These are phyloP conservation scores for Pichia kudriavzevii DNA, from an alignment of 1,139 yeast genomes.

Conservation along the genomic window DNA sequence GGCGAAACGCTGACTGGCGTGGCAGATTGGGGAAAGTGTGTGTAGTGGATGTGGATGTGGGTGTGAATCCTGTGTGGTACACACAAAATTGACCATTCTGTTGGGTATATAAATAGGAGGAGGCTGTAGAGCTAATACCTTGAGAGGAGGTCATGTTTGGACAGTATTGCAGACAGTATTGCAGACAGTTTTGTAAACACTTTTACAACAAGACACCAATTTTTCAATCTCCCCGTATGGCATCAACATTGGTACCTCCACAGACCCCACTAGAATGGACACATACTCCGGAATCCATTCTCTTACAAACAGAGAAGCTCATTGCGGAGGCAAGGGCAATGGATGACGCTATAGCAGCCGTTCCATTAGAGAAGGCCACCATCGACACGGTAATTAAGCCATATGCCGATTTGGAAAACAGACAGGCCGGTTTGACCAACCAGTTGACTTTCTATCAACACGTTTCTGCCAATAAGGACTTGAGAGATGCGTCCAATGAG, in stretches of 20 bases:
- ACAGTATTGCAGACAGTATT: too few relatives aligned
- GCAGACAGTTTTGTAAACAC: too few relatives aligned
- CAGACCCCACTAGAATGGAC: conserved; percentile 52
- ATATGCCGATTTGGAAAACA: conserved; percentile 43
- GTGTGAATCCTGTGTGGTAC: too few relatives aligned
- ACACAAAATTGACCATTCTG: too few relatives aligned
- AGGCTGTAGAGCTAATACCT: too few relatives aligned
- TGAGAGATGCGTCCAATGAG: conserved; percentile 63
- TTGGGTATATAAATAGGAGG: too few relatives aligned
- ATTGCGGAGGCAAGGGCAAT: conserved; percentile 38
- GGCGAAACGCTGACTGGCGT: too few relatives aligned
- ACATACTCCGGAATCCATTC: conserved; percentile 46
- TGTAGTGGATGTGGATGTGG: too few relatives aligned
- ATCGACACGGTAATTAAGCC: conserved; percentile 50
- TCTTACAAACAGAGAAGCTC: conserved; percentile 36
- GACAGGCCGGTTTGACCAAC: conserved; percentile 35
- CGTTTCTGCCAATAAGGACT: conserved; percentile 52
- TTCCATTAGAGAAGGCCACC: conserved; percentile 38
- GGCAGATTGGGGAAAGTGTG: too few relatives aligned
- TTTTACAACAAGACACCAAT: too few relatives aligned
- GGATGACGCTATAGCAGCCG: conserved; percentile 48
- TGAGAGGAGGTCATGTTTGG: too few relatives aligned
- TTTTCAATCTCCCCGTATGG: conserved; percentile 31
- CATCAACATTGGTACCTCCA: conserved; percentile 31
- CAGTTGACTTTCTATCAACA: conserved; percentile 61